Evolutionary conservation across 257 asterid species (phyloP), one percentile per base, ranked within the genome.

Genomic region (Vinca minor): DNA sequence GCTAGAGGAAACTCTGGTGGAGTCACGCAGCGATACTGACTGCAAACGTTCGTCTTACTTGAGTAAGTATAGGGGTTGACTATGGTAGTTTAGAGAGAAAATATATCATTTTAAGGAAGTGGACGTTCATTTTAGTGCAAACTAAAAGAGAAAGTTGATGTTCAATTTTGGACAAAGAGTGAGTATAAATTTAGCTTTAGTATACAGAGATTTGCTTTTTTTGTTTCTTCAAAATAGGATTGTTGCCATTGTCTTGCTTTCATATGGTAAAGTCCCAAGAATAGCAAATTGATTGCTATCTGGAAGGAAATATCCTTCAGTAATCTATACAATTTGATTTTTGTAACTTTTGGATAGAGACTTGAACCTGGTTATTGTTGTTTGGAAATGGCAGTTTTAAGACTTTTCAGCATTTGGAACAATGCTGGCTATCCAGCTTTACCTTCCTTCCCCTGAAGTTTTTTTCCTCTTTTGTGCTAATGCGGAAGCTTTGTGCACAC

Each of bases 1-100:
- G 85, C 85, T 76, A 73, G 79, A 84, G 85, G 82, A 84, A 84
- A 84, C 90, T 84, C 79, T 79, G 79, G 86, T 81, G 83, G 86
- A 83, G 86, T 86, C 83, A 83, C 84, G 80, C 81, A 72, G 79
- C 78, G 83, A n/a, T n/a, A n/a, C n/a, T n/a, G n/a, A n/a, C n/a
- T n/a, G n/a, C n/a, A n/a, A n/a, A n/a, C n/a, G n/a, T n/a, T n/a
- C n/a, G n/a, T n/a, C n/a, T 8, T 12, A 39, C 45, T 39, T 34
- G 38, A n/a, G n/a, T n/a, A n/a, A 7, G 45, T 39, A 39, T 39
- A 39, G 14, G 4, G 45, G 45, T n/a, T n/a, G n/a, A n/a, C n/a
- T n/a, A n/a, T n/a, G n/a, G n/a, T n/a, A n/a, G n/a, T n/a, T n/a
- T n/a, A n/a, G n/a, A n/a, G n/a, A n/a, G n/a, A n/a, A n/a, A 25